Evolutionary conservation across 2,329 filamentous ascomycete genomes (phyloP), one percentile per base, ranked within the genome.

Genomic region (Lomentospora prolificans): DNA sequence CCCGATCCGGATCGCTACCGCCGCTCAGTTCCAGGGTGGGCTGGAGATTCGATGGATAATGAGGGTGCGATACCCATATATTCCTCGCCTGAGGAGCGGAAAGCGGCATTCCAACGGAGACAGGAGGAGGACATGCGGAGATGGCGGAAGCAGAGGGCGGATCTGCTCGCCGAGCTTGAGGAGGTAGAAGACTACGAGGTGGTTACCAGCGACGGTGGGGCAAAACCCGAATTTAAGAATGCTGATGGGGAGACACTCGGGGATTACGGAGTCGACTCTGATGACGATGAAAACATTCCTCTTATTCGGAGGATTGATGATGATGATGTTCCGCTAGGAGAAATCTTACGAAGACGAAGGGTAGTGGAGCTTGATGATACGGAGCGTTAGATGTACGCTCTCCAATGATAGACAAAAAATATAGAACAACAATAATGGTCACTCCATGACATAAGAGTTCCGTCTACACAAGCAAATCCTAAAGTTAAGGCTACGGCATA

Each of bases 251-350:
- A 92, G 64, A 75, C 82, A 31, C 69, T 94, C 52, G 75, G 79
- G 44, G 89, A 94, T 63, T 94, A 85, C 64, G 89, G 89, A 1
- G 87, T 94, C 0, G 89, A 92, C 61, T 86, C 88, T 12, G 79
- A 78, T 0, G 85, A 90, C 57, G 64, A 64, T 25, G 57, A 57
- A 9, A 60, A 55, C 3, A 36, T 36, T 7, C 44, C 46, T 5
- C 22, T 56, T 4, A 33, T 60, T 14, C 57, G 54, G 9, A 58
- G 59, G 7, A 46, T 59, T 3, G 64, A 64, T 3, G 67, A 69
- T 6, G 76, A 80, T 1, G 83, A 90, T 62, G 70, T 92, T 12
- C 88, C 87, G 0, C 69, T 92, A 41, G 82, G 80, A 3, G 83
- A 89, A 64, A 63, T 92, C 12, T 69, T 90, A 48, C 72, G 80